phyloP scores from a whole-genome alignment of 306 rosid genomes.

The Castanopsis chinensis region DNA sequence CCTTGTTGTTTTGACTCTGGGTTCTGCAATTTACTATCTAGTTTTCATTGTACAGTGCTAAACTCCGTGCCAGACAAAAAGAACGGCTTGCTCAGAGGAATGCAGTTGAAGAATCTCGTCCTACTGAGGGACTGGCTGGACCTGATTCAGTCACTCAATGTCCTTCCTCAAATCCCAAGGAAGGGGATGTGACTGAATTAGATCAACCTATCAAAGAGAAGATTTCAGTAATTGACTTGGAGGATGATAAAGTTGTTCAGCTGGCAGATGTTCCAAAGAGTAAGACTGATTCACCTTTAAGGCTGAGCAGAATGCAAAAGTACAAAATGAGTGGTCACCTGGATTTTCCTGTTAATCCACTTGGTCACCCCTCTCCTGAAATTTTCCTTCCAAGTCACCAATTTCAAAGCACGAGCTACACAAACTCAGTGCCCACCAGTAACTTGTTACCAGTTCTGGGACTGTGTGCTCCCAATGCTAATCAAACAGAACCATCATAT shows the following conservation, averaged over 20 bases:
- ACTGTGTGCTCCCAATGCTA: conserved; percentile 89
- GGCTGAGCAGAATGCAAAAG: conserved; percentile 51
- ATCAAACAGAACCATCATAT: conserved; percentile 59
- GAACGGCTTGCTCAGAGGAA: conserved; percentile 71
- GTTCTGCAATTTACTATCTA: conserved; percentile 14
- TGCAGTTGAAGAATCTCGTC: conserved; percentile 44
- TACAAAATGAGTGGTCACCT: conserved; percentile 48
- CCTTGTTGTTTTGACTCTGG: background rate
- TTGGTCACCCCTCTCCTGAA: conserved; percentile 45
- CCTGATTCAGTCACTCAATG: conserved; percentile 37
- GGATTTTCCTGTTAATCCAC: conserved; percentile 55
- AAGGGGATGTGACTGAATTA: conserved; percentile 45
- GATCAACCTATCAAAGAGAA: conserved; percentile 52
- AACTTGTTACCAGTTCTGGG: conserved; percentile 88
- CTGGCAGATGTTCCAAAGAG: conserved; percentile 49
- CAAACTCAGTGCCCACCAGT: conserved; percentile 41
- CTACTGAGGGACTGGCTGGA: conserved; percentile 44
- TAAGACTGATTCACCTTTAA: conserved; percentile 48
- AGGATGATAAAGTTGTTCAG: conserved; percentile 43
- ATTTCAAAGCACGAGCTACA: conserved; percentile 32
- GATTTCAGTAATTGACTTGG: conserved; percentile 53
- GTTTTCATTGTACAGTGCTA: conserved; percentile 62
- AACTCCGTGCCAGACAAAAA: conserved; percentile 93
- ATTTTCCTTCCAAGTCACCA: conserved; percentile 62
- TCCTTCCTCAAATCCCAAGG: conserved; percentile 41